Evolutionary conservation across 164 flowering plant genomes (phyloP).

Genomic region (Piper longum): DNA sequence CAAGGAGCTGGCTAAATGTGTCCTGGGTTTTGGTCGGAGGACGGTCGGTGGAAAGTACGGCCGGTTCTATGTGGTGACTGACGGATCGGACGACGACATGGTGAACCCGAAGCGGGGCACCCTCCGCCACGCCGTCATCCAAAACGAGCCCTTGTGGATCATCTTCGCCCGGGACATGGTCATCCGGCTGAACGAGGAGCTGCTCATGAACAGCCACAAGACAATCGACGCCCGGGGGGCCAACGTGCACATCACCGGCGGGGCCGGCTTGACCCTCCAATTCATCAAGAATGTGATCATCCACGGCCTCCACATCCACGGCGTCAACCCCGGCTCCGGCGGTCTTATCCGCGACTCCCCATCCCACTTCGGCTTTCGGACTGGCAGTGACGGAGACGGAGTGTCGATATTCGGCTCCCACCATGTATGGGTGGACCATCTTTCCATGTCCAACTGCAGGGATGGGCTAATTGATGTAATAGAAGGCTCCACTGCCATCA

Average conservation of each 20-base stretch:
- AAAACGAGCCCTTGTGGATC: conserved; percentile 55
- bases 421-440: conserved; percentile 67
- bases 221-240: conserved; percentile 25
- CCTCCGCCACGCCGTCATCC: conserved; percentile 47
- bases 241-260: conserved; percentile 43
- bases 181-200: conserved; percentile 37
- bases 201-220: conserved; percentile 22
- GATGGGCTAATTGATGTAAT: conserved; percentile 72
- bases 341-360: conserved; percentile 52
- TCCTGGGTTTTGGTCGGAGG: conserved; percentile 39
- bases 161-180: conserved; percentile 37
- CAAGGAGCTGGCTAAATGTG: conserved; percentile 38
- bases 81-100: conserved; percentile 37
- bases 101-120: conserved; percentile 62
- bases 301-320: conserved; percentile 50
- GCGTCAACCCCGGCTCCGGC: conserved; percentile 31
- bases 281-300: conserved; percentile 52
- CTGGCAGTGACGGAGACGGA: conserved; percentile 63
- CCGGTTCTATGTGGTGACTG: conserved; percentile 35
- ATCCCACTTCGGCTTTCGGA: conserved; percentile 37
- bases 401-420: conserved; percentile 44
- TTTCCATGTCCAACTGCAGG: conserved; percentile 32
- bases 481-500: conserved; percentile 57
- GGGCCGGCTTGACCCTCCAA: conserved; percentile 63
- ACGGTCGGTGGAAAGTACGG: conserved; percentile 54